A percentile compares a stretch with the other conserved stretches of the same genome.
phyloP scores from a whole-genome alignment of 1,139 yeast species.

The Saccharomyces hybrid region DNA sequence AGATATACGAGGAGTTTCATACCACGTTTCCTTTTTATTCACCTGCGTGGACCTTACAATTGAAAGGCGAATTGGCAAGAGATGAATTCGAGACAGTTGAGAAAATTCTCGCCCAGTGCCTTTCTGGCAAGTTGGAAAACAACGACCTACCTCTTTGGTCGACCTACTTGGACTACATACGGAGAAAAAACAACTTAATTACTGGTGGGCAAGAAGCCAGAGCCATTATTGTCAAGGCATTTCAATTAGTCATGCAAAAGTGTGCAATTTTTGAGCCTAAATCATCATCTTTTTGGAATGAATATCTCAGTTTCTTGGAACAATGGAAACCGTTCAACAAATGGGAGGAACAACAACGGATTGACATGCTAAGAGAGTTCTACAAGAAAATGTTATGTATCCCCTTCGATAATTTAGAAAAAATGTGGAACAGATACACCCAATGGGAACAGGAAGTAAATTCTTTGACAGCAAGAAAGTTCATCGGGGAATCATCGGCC shows the following conservation, averaged over 20 bases:
- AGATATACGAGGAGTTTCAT: conserved; percentile 59
- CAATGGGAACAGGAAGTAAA: conserved; percentile 76
- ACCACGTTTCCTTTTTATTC: conserved; percentile 57
- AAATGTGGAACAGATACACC: conserved; percentile 74
- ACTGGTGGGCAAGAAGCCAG: conserved; percentile 86
- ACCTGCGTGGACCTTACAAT: conserved; percentile 65
- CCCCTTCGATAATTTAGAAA: conserved; percentile 71
- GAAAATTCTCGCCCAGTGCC: conserved; percentile 24
- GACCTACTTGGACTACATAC: conserved; percentile 68
- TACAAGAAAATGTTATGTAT: conserved; percentile 62
- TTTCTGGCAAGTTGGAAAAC: conserved; percentile 27
- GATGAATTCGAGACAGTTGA: conserved; percentile 57
- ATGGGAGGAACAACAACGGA: conserved; percentile 83
- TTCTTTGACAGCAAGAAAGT: conserved; percentile 74
- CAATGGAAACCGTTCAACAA: conserved; percentile 71
- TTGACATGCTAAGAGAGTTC: conserved; percentile 67
- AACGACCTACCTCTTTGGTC: conserved; percentile 49
- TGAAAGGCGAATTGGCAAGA: conserved; percentile 58
- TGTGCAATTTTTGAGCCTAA: conserved; percentile 69
- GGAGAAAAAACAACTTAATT: conserved; percentile 68
- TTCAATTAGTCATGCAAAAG: conserved; percentile 70
- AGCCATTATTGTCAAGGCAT: conserved; percentile 69
- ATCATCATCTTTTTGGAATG: conserved; percentile 72
- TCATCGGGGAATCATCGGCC: conserved; percentile 74
- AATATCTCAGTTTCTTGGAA: conserved; percentile 72